Conservation (phyloP, 192 early-diverging fungal genomes). For the Anaeromyces robustus region DNA sequence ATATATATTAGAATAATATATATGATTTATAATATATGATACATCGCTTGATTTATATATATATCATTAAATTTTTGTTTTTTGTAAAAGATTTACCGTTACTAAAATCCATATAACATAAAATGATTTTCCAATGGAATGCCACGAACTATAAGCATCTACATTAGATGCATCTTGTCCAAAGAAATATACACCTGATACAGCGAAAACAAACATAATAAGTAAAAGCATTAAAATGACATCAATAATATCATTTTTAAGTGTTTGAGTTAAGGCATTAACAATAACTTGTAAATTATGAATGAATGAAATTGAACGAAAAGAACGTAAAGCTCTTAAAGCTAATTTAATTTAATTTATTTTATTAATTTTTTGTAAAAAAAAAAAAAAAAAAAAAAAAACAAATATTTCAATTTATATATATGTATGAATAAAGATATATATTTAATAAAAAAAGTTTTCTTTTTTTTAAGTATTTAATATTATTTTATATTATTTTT, state of each 20-base stretch:
- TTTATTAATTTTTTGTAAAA: not conserved
- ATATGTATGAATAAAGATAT: no score
- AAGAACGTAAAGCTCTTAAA: constrained; percentile 10
- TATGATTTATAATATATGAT: no score
- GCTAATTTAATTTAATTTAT: constrained; percentile 1
- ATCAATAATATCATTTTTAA: constrained; percentile 18
- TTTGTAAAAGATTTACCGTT: constrained; percentile 16
- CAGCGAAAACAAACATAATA: constrained; percentile 24
- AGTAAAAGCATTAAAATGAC: constrained; percentile 22
- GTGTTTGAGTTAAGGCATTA: constrained; percentile 18
- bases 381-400: no score
- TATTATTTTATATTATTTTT: no score
- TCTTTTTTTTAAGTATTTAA: no score
- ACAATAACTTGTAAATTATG: constrained; percentile 22
- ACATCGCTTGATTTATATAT: no score
- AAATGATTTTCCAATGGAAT: constrained; percentile 8
- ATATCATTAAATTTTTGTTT: no score
- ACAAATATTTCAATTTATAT: no score
- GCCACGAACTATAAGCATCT: constrained; percentile 9
- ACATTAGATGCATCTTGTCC: constrained; percentile 2
- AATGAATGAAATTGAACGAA: constrained; percentile 13
- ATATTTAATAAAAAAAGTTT: no score
- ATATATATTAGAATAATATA: not conserved
- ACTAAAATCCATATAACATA: constrained; percentile 19
- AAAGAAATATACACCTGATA: constrained; percentile 28